A percentile compares a stretch with the other conserved stretches of the same genome.
phyloP scores from a whole-genome alignment of 1,139 yeast genomes.

The Candida sp. region DNA sequence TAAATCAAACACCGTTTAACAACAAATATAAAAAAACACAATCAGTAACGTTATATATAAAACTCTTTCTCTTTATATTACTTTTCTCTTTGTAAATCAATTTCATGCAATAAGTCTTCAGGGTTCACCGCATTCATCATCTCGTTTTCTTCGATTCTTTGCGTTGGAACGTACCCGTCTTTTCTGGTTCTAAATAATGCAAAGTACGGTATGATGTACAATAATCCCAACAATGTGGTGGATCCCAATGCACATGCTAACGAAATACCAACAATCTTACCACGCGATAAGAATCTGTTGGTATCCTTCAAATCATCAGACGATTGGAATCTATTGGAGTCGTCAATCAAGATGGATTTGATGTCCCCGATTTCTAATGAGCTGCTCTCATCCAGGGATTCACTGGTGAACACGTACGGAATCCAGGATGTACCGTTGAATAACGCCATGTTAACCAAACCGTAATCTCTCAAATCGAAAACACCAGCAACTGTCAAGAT shows the following conservation, averaged over 20 bases:
- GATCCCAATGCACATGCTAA: constrained; percentile 90
- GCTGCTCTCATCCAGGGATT: constrained; percentile 12
- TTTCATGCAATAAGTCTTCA: constrained; percentile 61
- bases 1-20: background rate
- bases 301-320: constrained; percentile 34
- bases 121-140: constrained; percentile 75
- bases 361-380: constrained; percentile 30
- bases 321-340: constrained; percentile 40
- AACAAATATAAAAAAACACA: background rate
- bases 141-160: constrained; percentile 65
- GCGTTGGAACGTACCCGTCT: constrained; percentile 24
- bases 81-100: constrained; percentile 49
- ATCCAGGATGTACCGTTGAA: constrained; percentile 75
- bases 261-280: constrained; percentile 87
- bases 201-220: constrained; percentile 61
- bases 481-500: constrained; percentile 68
- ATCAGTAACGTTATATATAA: too few species aligned
- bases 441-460: constrained; percentile 67
- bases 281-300: constrained; percentile 40
- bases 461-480: constrained; percentile 54
- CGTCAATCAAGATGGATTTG: constrained; percentile 39
- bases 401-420: constrained; percentile 57
- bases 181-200: constrained; percentile 49
- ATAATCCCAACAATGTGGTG: constrained; percentile 64
- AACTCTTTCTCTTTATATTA: background rate